Base-by-base conservation (phyloP, 306 rosid species). In the Crotalaria pallida region DNA sequence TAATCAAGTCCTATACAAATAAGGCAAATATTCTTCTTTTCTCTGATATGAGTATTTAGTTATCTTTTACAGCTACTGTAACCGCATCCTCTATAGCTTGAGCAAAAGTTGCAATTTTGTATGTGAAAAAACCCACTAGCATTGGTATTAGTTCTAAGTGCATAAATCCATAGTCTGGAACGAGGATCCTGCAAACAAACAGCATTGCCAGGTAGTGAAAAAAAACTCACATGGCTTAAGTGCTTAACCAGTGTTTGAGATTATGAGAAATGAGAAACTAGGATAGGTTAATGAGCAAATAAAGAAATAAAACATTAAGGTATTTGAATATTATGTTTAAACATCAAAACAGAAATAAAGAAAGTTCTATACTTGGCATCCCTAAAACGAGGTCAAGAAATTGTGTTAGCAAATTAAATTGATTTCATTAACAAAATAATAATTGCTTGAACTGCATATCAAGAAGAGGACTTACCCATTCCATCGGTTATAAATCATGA, bases 401-500 rank as follows among this genome's bases (percentile, higher is more conserved):
- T 27, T 55, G 11, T 34, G 57, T 50, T 21, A 2, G 53, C 62
- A 26, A 40, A 80, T 36, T 18, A 56, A 70, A 29, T 8, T 18
- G 23, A 29, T 27, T 66, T 40, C 6, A 9, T 43, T 27, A 31
- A 33, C 19, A 57, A 57, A 70, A 26, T 52, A 55, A 69, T 58
- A 16, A 59, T 3, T 12, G 58, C 24, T 22, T 11, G 27, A 61
- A 43, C 24, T 44, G 40, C 38, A 67, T 44, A 58, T 51, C 27
- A 24, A 24, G 33, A 36, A 49, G 71, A 18, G 67, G 49, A 76
- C 96, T 82, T 64, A 90, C 98, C 78, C 88, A 10, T 93, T 93
- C 98, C 98, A 93, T 58, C 98, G 88, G 80, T 81, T 90, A 85
- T 78, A 94, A 67, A 90, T 10, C 98, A 94, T 94, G 72, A 94